Base-by-base conservation (phyloP, 306 rosid species). In the Argentina anserina region DNA sequence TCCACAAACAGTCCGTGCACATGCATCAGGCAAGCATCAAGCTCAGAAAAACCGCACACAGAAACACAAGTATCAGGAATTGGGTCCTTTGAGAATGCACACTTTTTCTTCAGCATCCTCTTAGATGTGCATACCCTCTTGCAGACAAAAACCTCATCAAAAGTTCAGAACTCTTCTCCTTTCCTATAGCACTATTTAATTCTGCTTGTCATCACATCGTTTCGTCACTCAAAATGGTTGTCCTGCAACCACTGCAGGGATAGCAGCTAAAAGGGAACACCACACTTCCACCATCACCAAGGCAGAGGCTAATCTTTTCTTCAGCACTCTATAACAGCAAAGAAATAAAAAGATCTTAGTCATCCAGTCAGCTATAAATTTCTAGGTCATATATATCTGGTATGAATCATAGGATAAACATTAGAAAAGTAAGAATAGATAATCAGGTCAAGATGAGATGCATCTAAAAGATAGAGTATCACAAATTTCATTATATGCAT, bases 21-120 rank as follows among this genome's bases (percentile, higher is more conserved):
- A 93, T 0, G 98, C 98, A 81, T 90, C 98, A 6, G 96, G 52
- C 97, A 93, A 0, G 97, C 93, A 68, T 93, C 98, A 12, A 90
- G 85, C 79, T 90, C 93, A 13, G 98, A 93, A 6, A 90, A 88
- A 58, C 97, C 98, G 10, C 98, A 93, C 6, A 93, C 98, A n/a
- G 98, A 90, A 49, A 90, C 97, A 41, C 98, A 93, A 7, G 96
- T 93, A 75, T 93, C 98, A 34, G 92, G 93, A 80, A 93, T 89
- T 10, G 98, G 97, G 66, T 93, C 98, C 85, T 93, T 93, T 3
- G 98, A 89, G 84, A 93, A 87, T 10, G 97, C 77, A 21, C 96
- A 96, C 17, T 90, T 90, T 87, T 89, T 93, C 15, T 89, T 89
- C 81, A 90, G 78, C 97, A 93, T 93, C 84, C 98, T 88, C 84